Percentiles rank a stretch among this genome's conserved stretches.
Evolutionary conservation across 768 basidiomycete species (phyloP).

Genomic region (Lyophyllum decastes): DNA sequence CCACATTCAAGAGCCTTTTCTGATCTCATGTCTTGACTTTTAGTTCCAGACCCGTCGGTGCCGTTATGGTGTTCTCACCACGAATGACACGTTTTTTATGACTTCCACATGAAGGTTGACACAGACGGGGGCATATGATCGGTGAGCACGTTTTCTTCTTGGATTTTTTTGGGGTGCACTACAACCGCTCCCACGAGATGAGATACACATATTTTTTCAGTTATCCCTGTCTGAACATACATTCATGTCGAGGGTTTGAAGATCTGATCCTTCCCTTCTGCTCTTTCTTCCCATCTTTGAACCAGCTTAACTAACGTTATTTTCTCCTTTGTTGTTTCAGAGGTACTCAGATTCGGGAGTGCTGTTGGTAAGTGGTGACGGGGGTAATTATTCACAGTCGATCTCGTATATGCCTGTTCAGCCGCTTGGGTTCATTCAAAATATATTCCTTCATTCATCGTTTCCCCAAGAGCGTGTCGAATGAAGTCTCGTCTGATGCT

Average conservation of each 20-base stretch:
- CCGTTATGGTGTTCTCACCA: background rate
- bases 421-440: no score
- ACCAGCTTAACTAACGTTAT: background rate
- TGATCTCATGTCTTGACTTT: background rate
- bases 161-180: background rate
- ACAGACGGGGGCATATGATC: background rate
- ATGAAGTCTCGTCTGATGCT: no score
- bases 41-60: background rate
- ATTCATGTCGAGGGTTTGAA: conserved; percentile 29
- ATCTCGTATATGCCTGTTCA: no score
- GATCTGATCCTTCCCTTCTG: conserved; percentile 29
- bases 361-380: no score
- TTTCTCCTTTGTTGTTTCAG: no score
- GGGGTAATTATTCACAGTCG: no score
- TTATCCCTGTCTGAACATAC: conserved; percentile 34
- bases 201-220: conserved; percentile 30
- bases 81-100: background rate
- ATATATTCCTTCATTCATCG: no score
- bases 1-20: background rate
- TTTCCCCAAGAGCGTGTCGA: no score
- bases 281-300: background rate
- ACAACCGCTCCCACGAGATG: conserved; percentile 21
- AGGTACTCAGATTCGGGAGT: no score
- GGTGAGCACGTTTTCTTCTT: conserved; percentile 5
- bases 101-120: background rate